phyloP scores from a whole-genome alignment of 805 yeast species.

The Wickerhamiella azymoides region DNA sequence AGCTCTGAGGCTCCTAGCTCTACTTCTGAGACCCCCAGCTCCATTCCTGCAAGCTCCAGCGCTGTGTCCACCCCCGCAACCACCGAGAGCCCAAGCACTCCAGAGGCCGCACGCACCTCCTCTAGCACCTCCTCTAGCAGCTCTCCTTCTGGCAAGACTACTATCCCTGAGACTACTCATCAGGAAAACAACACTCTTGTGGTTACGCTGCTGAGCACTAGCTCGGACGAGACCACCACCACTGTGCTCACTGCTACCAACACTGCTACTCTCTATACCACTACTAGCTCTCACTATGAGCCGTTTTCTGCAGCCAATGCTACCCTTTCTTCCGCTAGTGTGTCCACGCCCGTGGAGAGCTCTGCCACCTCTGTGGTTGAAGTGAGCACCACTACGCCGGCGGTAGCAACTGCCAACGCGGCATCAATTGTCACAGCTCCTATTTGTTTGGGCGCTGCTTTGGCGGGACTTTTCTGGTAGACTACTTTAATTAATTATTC shows the following conservation, averaged over 20 bases:
- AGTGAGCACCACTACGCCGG: not conserved
- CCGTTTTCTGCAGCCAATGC: no score
- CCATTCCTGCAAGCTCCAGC: slow-evolving; percentile 1
- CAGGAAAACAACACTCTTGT: no score
- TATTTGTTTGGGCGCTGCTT: not conserved
- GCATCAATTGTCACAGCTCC: not conserved
- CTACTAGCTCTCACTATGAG: no score
- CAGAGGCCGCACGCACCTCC: no score
- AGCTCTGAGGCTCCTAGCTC: no score
- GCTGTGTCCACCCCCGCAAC: not conserved
- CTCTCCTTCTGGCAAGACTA: not conserved
- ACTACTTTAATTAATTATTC: slow-evolving; percentile 11
- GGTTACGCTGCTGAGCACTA: no score
- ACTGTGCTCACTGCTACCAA: no score
- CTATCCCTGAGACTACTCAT: not conserved
- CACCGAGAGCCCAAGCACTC: no score
- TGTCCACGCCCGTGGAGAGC: not conserved
- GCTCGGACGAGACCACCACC: no score
- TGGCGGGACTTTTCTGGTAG: not conserved
- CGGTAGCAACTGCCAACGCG: not conserved
- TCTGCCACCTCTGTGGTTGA: not conserved
- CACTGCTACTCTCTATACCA: no score
- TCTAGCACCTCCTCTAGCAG: not conserved
- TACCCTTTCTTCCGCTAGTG: not conserved
- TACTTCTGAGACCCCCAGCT: not conserved